Evolutionary conservation across 192 early-diverging fungal species (phyloP).

Genomic region (Coemansia brasiliensis): DNA sequence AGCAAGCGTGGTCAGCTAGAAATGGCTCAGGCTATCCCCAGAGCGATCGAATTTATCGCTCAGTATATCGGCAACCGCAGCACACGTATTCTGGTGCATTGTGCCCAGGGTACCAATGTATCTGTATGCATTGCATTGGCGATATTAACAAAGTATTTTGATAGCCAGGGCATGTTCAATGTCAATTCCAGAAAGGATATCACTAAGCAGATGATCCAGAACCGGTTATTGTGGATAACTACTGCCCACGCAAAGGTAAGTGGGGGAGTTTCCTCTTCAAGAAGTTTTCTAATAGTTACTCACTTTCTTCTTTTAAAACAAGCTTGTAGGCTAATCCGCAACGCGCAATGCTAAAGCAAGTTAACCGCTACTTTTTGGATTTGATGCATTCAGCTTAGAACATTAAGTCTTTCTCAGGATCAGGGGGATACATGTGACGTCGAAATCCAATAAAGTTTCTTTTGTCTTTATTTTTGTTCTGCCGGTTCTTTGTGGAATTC

Average conservation of each 20-base stretch:
- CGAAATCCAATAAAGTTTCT: too few species aligned
- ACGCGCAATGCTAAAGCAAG: constrained; percentile 73
- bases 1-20: constrained; percentile 83
- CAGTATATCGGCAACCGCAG: constrained; percentile 29
- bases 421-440: too few species aligned
- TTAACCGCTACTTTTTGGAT: constrained; percentile 67
- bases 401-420: too few species aligned
- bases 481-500: too few species aligned
- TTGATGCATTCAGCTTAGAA: background rate
- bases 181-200: constrained; percentile 16
- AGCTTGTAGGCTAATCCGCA: constrained; percentile 69
- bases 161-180: constrained; percentile 41
- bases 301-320: constrained; percentile 51
- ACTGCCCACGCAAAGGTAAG: constrained; percentile 61
- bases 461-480: background rate
- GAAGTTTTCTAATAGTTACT: background rate
- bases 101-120: constrained; percentile 78
- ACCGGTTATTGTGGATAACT: constrained; percentile 66
- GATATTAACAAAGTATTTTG: constrained; percentile 62
- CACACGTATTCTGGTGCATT: constrained; percentile 68
- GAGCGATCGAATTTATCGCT: constrained; percentile 58
- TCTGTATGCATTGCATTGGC: constrained; percentile 79
- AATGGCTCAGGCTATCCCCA: constrained; percentile 60
- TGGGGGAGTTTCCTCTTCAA: too few species aligned
- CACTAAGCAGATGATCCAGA: constrained; percentile 65